Evolutionary conservation across 192 early-diverging fungal species (phyloP).

Genomic region (Chytriomyces sp.): DNA sequence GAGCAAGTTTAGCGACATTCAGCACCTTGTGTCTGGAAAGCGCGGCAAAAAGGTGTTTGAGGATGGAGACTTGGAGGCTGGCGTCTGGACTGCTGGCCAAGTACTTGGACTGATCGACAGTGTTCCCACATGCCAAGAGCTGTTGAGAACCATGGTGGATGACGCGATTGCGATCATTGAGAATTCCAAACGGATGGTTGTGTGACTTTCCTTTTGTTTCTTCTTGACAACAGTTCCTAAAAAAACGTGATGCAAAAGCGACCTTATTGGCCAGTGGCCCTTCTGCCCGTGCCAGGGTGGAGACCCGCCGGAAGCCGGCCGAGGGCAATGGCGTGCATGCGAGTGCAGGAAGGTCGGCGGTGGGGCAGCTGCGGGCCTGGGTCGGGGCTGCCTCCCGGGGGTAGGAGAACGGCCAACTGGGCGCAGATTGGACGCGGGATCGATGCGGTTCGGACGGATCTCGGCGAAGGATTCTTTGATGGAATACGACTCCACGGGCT

Average conservation of each 20-base stretch:
- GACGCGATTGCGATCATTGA: conserved; percentile 37
- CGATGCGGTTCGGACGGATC: conserved; percentile 9
- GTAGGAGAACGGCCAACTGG: too few species aligned
- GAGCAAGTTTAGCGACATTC: conserved; percentile 62
- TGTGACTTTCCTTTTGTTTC: too few species aligned
- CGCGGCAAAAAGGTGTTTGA: conserved; percentile 30
- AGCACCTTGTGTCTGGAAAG: conserved; percentile 60
- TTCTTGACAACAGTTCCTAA: too few species aligned
- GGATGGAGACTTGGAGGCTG: conserved; percentile 38
- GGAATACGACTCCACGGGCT: not conserved
- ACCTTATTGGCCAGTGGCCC: too few species aligned
- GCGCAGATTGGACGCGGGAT: conserved; percentile 22
- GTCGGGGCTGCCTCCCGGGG: too few species aligned
- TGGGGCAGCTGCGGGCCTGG: too few species aligned
- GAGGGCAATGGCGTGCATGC: too few species aligned
- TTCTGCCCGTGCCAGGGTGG: too few species aligned
- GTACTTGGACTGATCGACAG: conserved; percentile 62
- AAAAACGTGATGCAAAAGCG: too few species aligned
- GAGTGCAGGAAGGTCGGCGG: too few species aligned
- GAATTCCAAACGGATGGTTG: not conserved
- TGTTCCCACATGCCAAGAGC: conserved; percentile 68
- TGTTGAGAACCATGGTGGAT: conserved; percentile 52
- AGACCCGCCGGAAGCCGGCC: too few species aligned
- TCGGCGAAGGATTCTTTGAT: not conserved
- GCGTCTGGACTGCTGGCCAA: conserved; percentile 41